Conservation (phyloP, 768 basidiomycete species). For the Leucocoprinus birnbaumii region DNA sequence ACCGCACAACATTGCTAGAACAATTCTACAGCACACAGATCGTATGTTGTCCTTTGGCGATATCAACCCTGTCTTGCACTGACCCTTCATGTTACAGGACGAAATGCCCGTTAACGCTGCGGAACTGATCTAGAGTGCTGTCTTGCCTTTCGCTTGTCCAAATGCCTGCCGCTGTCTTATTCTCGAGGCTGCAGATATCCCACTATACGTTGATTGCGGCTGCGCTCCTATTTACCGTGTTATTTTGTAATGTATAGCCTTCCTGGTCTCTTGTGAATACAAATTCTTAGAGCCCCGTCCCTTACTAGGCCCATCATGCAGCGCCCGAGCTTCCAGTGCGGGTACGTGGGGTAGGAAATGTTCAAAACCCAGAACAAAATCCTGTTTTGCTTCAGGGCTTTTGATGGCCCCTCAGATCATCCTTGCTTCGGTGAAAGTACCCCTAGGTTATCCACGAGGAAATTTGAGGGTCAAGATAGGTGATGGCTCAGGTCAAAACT, state of each 20-base stretch:
- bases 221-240: slow-evolving; percentile 7
- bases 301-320: not conserved
- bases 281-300: not conserved
- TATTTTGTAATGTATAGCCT: slow-evolving; percentile 14
- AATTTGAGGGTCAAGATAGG: too few relatives aligned
- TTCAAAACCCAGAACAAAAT: not conserved
- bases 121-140: slow-evolving; percentile 90
- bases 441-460: not conserved
- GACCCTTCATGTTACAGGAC: slow-evolving; percentile 48
- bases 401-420: not conserved
- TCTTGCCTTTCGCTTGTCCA: not conserved
- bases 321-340: not conserved
- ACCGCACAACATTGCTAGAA: slow-evolving; percentile 45
- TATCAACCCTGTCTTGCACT: slow-evolving; percentile 7
- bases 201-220: not conserved
- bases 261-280: not conserved
- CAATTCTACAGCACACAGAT: slow-evolving; percentile 97
- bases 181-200: not conserved
- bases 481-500: not conserved
- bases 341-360: not conserved
- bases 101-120: slow-evolving; percentile 99
- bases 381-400: not conserved
- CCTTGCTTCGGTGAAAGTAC: not conserved
- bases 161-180: slow-evolving; percentile 7
- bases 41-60: slow-evolving; percentile 41